Percentiles rank a stretch among this genome's conserved stretches.
Evolutionary conservation across 2,329 filamentous ascomycete species (phyloP).

Genomic region (Xylariaceae sp.): DNA sequence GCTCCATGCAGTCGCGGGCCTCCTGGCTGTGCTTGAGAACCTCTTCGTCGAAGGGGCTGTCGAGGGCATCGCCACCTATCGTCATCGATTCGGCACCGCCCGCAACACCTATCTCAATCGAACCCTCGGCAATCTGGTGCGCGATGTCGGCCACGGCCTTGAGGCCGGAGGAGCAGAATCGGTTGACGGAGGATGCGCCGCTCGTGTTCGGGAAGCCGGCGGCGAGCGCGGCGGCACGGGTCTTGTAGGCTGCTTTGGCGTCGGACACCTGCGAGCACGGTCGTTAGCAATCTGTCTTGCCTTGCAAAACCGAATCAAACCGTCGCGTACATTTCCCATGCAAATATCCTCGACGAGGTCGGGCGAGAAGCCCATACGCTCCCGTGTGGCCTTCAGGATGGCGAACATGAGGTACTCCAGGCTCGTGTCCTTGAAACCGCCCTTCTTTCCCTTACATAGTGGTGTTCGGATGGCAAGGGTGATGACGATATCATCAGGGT

Average conservation of each 20-base stretch:
- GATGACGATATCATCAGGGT: constrained; percentile 94
- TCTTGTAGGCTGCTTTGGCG: constrained; percentile 81
- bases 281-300: not conserved
- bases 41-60: constrained; percentile 69
- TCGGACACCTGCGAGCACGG: constrained; percentile 64
- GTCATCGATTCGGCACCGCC: constrained; percentile 89
- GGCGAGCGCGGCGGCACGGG: constrained; percentile 80
- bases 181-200: constrained; percentile 76
- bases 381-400: constrained; percentile 68
- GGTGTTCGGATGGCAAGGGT: constrained; percentile 88
- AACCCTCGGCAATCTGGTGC: constrained; percentile 71
- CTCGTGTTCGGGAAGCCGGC: constrained; percentile 92
- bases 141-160: constrained; percentile 95
- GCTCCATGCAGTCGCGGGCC: constrained; percentile 78
- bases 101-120: constrained; percentile 83
- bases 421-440: constrained; percentile 88
- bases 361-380: constrained; percentile 72
- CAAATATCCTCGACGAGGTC: constrained; percentile 82
- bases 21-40: constrained; percentile 69
- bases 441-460: constrained; percentile 81
- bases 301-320: not conserved
- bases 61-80: constrained; percentile 61
- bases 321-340: constrained; percentile 71
- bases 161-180: constrained; percentile 95
- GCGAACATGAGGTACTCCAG: constrained; percentile 84